Base-by-base conservation (phyloP, 495 filamentous ascomycete genomes). In the Talaromyces stipitatus region DNA sequence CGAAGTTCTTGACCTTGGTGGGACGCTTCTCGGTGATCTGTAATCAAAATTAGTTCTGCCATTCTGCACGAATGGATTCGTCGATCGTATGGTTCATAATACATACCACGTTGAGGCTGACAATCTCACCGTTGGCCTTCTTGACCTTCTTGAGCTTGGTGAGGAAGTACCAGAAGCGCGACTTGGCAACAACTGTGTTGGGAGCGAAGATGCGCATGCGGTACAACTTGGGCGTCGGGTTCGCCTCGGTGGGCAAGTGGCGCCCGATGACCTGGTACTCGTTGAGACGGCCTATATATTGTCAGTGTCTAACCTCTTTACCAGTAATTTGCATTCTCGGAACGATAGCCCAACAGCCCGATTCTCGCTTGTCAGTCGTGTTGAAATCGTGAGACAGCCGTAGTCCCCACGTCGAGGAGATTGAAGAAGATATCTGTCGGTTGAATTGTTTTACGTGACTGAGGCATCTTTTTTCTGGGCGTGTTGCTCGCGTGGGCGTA, bases 221-320 rank as follows among this genome's bases (percentile, higher is more conserved):
- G 85, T 97, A 98, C 73, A 98, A 87, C 83, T 92, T 94, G 64
- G 94, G 94, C 61, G 88, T 90, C 64, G 91, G 88, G 79, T 95
- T 94, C 65, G 88, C 82, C 79, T 98, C 95, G 67, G 86, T 88
- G 73, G 94, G 94, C 86, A 97, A 78, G 78, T 96, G 92, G 80
- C 95, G 95, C 80, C 94, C 94, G 68, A 98, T 97, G 78, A 98
- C 94, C 84, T 97, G 95, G 84, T 96, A 98, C 83, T 98, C 94
- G 71, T 85, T 89, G 78, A 98, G 92, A 84, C 95, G 92, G 86
- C 92, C 94, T 96, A 74, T 61, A 56, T 58, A 59, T 60, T 66
- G 68, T 72, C 57, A 72, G 66, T 51, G 1, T 29, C 45, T 38
- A 29, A 29, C n/a, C n/a, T n/a, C n/a, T n/a, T n/a, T n/a, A n/a